Evolutionary conservation across 805 yeast species (phyloP), one percentile per base, ranked within the genome.

Genomic region (Starmerella bacillaris): DNA sequence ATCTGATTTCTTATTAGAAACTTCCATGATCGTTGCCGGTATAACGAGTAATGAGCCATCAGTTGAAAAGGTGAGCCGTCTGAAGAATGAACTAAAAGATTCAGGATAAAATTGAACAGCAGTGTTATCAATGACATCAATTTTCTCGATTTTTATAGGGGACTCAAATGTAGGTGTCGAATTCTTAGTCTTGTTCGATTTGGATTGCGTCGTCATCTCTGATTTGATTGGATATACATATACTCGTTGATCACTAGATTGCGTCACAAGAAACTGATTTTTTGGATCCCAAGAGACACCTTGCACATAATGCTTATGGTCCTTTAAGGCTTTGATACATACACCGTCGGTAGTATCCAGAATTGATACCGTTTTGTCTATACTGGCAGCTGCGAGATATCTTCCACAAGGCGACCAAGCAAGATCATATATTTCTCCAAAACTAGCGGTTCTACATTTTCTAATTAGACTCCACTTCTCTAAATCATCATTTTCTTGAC

Each of bases 231-330:
- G 57, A 52, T 79, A 79, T n/a, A 89, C 59, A 43, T 72, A 73
- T 9, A 86, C 74, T 2, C 80, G 64, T 40, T 94, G 59, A 56
- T 89, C 98, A 9, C 94, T 92, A 18, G 89, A 72, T 53, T 84
- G 94, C 5, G 94, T 77, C 1, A 84, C 80, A 4, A 89, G 55
- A 45, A 56, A 80, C 52, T 76, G 70, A 42, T 76, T 72, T 36
- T 61, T 51, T 5, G 98, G 98, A 53, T 89, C 98, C 96, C 96
- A 89, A 0, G 77, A 64, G 4, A 89, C 86, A 3, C 99, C 99
- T 56, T 89, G 99, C 3, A 89, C 92, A 47, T 80, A 86, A 54
- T 84, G 94, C 31, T 62, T 61, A 55, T 89, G 96, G 38, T 78
- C 80, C 4, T 70, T 69, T 40, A 74, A 61, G 44, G 71, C 75